Evolutionary conservation across 2,329 filamentous ascomycete species (phyloP).

Genomic region (Calonectria naviculata): DNA sequence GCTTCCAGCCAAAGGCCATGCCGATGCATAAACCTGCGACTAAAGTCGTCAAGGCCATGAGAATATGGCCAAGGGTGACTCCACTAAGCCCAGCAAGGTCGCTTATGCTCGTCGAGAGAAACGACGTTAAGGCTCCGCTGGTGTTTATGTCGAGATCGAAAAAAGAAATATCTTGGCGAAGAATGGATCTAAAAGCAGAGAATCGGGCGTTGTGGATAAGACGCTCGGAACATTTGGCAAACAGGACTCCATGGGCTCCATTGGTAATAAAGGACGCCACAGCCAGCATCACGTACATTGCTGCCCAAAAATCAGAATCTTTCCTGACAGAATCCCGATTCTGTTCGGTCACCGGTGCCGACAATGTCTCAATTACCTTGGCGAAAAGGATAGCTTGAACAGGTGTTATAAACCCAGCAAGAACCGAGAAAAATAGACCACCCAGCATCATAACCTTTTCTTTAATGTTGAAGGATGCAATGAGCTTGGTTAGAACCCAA

Average conservation of each 20-base stretch:
- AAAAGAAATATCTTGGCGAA: constrained; percentile 53
- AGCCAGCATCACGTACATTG: constrained; percentile 61
- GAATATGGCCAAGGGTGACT: constrained; percentile 19
- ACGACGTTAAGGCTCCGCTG: constrained; percentile 35
- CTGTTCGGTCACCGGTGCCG: constrained; percentile 26
- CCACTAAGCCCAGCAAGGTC: constrained; percentile 23
- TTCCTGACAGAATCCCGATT: constrained; percentile 8
- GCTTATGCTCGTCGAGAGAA: constrained; percentile 27
- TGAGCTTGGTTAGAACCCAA: constrained; percentile 12
- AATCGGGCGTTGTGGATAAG: constrained; percentile 18
- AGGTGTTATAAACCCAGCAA: constrained; percentile 40
- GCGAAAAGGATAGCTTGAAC: constrained; percentile 43
- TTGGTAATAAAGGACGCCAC: constrained; percentile 50
- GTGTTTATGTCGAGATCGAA: constrained; percentile 38
- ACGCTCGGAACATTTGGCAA: constrained; percentile 35
- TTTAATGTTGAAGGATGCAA: constrained; percentile 14
- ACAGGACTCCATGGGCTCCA: constrained; percentile 17
- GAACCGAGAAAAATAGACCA: constrained; percentile 22
- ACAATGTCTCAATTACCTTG: constrained; percentile 28
- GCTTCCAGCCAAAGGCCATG: constrained; percentile 54
- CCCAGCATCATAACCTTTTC: neutral
- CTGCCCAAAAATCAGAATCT: constrained; percentile 56
- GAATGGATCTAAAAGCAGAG: constrained; percentile 12
- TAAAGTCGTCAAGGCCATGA: constrained; percentile 11
- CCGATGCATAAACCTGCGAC: constrained; percentile 12